Conservation (phyloP, 2,329 filamentous ascomycete species). For the Aulographum hederae region DNA sequence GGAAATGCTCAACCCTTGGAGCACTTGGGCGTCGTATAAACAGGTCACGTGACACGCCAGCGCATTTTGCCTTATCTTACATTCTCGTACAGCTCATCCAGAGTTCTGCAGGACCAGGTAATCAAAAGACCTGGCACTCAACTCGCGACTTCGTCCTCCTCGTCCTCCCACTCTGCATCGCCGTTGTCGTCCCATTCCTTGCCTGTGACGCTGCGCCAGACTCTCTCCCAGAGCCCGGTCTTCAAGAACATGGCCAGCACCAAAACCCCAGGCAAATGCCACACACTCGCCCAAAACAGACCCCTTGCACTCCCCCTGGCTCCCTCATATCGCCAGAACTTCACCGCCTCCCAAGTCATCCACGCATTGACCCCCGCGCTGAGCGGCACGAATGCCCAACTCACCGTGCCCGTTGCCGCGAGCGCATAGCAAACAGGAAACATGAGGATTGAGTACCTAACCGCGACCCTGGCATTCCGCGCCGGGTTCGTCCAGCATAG, state of each 20-base stretch:
- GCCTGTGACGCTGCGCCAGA: slow-evolving; percentile 20
- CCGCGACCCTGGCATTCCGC: slow-evolving; percentile 67
- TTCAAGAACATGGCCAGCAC: slow-evolving; percentile 84
- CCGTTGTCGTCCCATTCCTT: too few species aligned
- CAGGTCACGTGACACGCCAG: too few species aligned
- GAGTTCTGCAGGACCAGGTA: too few species aligned
- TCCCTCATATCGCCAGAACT: slow-evolving; percentile 66
- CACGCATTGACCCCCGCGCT: slow-evolving; percentile 72
- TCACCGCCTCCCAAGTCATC: slow-evolving; percentile 62
- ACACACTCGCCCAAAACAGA: slow-evolving; percentile 94
- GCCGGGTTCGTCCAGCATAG: slow-evolving; percentile 74
- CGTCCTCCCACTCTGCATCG: too few species aligned
- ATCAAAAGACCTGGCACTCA: too few species aligned
- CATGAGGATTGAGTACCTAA: slow-evolving; percentile 73
- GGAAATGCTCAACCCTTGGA: too few species aligned
- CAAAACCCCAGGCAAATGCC: slow-evolving; percentile 82
- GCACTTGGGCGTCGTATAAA: too few species aligned
- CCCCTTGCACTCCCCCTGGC: slow-evolving; percentile 56
- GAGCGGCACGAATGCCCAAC: slow-evolving; percentile 30
- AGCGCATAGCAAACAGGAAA: slow-evolving; percentile 71
- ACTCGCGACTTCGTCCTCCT: too few species aligned
- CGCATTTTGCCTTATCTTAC: too few species aligned
- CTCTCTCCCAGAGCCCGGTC: slow-evolving; percentile 73
- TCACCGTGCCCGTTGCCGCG: slow-evolving; percentile 62
- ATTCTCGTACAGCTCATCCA: too few species aligned